A percentile compares a stretch with the other conserved stretches of the same genome.
Conservation (phyloP, 2,329 filamentous ascomycete species). For the Fusarium sp. region DNA sequence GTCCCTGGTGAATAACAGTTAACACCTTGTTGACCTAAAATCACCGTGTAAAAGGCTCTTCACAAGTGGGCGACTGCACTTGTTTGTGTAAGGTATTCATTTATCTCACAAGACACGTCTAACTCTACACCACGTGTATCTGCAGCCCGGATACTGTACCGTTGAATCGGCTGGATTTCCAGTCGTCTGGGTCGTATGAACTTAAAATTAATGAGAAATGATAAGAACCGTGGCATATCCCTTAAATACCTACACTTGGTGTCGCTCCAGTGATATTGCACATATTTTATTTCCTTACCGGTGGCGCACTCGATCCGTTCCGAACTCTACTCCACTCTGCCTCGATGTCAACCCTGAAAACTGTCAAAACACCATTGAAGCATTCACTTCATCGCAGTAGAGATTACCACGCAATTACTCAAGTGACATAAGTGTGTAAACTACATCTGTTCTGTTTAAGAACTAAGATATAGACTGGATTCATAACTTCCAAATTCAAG, state of each 20-base stretch:
- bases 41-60: not conserved
- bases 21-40: not conserved
- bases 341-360: not conserved
- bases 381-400: not conserved
- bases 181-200: not conserved
- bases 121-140: conserved; percentile 1
- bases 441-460: not conserved
- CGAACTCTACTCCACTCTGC: not conserved
- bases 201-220: not conserved
- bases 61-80: not conserved
- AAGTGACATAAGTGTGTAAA: not conserved
- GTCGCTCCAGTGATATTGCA: not conserved
- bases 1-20: not conserved
- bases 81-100: not conserved
- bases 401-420: not conserved
- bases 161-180: not conserved
- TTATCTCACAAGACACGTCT: not conserved
- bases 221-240: not conserved
- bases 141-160: not conserved
- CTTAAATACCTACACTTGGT: not conserved
- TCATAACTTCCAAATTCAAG: not conserved
- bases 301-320: not conserved
- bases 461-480: not conserved
- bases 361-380: not conserved
- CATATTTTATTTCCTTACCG: not conserved